Evolutionary conservation across 2,329 filamentous ascomycete species (phyloP).

Genomic region (Pseudogymnoascus verrucosus): DNA sequence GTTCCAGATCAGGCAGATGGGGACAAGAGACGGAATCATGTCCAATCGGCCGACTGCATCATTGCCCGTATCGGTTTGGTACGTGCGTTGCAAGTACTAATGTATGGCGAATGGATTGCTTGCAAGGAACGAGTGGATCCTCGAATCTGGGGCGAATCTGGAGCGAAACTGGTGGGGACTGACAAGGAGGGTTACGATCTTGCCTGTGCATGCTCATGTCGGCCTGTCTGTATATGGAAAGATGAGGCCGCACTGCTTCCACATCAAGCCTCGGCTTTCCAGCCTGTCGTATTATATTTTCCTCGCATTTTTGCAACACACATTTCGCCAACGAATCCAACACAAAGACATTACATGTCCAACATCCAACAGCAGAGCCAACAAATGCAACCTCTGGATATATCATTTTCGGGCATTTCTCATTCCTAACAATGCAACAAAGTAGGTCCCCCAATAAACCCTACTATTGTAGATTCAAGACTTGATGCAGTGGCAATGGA

Average conservation of each 20-base stretch:
- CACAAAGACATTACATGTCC: neutral
- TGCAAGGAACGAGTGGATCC: neutral
- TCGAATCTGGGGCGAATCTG: neutral
- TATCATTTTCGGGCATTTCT: neutral
- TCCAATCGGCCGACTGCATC: neutral
- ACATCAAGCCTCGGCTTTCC: neutral
- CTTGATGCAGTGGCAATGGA: neutral
- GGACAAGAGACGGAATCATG: neutral
- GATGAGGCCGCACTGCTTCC: slow-evolving; percentile 7
- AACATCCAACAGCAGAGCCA: neutral
- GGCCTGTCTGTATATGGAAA: slow-evolving; percentile 1
- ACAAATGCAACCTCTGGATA: neutral
- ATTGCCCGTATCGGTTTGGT: neutral
- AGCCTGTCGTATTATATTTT: neutral
- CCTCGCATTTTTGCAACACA: neutral
- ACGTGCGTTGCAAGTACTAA: neutral
- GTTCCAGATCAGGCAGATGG: neutral
- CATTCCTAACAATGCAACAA: neutral
- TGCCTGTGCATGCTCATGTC: neutral
- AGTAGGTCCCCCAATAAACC: neutral
- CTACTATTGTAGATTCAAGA: neutral
- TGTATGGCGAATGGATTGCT: neutral
- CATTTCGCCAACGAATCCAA: neutral
- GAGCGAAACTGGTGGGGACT: neutral
- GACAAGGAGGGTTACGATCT: neutral